These are phyloP conservation scores for Trichoderma semiorbis DNA, from an alignment of 2,329 filamentous ascomycete genomes.

Conservation along the genomic window DNA sequence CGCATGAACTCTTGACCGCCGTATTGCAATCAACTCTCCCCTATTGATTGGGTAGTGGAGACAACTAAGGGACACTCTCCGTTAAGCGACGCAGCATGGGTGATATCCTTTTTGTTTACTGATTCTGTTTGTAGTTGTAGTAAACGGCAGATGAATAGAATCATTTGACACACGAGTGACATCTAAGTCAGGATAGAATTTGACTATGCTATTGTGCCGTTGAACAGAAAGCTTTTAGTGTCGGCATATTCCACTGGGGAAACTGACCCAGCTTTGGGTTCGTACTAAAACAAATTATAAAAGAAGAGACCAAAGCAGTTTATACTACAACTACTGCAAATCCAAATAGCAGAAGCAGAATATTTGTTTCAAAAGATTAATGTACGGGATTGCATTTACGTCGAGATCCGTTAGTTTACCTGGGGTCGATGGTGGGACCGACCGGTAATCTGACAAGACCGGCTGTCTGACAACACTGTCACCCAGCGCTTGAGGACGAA, in stretches of 20 bases:
- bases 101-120: not conserved
- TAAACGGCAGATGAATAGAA: not conserved
- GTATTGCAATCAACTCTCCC: not conserved
- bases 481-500: not conserved
- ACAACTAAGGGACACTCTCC: not conserved
- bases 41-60: not conserved
- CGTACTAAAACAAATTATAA: too few species aligned
- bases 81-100: not conserved
- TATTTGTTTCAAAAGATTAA: not conserved
- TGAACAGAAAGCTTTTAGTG: not conserved
- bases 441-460: not conserved
- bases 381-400: too few species aligned
- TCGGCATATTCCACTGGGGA: not conserved
- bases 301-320: not conserved
- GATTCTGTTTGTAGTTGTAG: not conserved
- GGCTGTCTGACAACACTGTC: not conserved
- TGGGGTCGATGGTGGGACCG: not conserved
- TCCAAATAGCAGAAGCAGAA: not conserved
- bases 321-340: not conserved
- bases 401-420: not conserved
- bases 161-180: not conserved
- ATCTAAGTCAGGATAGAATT: not conserved
- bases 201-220: not conserved
- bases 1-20: not conserved
- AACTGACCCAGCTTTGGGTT: not conserved